Base-by-base conservation (phyloP, 1,284 basidiomycete species). In the Cryptococcus sp. region DNA sequence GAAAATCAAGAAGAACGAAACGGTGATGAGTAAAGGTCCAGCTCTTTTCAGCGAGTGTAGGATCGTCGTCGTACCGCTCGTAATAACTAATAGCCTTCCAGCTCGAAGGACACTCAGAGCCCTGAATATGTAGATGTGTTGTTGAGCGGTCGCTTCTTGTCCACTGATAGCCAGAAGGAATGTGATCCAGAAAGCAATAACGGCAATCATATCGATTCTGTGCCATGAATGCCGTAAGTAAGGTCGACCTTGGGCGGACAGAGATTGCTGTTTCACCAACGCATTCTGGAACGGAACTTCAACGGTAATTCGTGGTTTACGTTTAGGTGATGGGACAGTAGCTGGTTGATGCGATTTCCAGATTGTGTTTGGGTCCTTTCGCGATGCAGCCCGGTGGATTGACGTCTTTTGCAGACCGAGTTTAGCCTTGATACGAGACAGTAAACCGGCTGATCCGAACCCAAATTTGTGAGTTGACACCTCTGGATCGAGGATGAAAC, bases 141-240 rank as follows among this genome's bases (percentile, higher is more conserved):
- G 77, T 5, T 67, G 62, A 4, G 82, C 83, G 2, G 74, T 78
- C 4, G 81, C 79, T 73, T 98, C 94, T 37, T 83, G 66, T 0
- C 88, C 87, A 0, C 79, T 65, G 23, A 83, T 75, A 0, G 89
- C 84, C 47, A 98, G 80, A 0, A 72, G 73, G 68, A 97, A 93
- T 4, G 83, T 81, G 52, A 89, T 81, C 78, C 78, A 78, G 62
- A 73, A 77, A 33, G 63, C 61, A 32, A 79, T 56, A 49, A 97
- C 84, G 2, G 95, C 90, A 37, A 97, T 76, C 60, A 89, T 84
- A 73, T 98, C 94, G 56, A 96, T 87, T 35, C 94, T 83, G 64
- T 87, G 90, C 93, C 94, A 98, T 53, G 89, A 90, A 68, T 98
- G 92, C 3, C 95, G 83, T 4, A 98, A 80, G 71, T 92, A 98